A percentile compares a stretch with the other conserved stretches of the same genome.
Conservation (phyloP, 345 rosid species). For the Lenwebbia sp. region DNA sequence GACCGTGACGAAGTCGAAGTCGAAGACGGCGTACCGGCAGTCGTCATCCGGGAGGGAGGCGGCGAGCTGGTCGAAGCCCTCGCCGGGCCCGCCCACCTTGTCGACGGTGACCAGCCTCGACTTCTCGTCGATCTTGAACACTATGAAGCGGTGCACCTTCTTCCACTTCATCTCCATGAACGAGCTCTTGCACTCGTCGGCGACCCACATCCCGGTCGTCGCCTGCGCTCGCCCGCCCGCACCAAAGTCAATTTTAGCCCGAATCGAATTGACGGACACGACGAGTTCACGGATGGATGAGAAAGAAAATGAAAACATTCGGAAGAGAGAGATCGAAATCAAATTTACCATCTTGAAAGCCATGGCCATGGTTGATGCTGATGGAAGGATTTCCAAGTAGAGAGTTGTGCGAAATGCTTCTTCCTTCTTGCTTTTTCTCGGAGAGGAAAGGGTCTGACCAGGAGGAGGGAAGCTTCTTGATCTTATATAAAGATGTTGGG, state of each 20-base stretch:
- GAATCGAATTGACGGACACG: background rate
- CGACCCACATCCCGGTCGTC: slow-evolving; percentile 85
- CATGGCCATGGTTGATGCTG: slow-evolving; percentile 72
- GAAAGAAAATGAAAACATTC: background rate
- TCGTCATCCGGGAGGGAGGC: slow-evolving; percentile 76
- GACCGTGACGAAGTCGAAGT: slow-evolving; percentile 86
- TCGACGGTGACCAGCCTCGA: slow-evolving; percentile 77
- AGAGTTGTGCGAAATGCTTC: background rate
- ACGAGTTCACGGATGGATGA: background rate
- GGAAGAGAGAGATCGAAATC: background rate
- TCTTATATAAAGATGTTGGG: slow-evolving; percentile 30
- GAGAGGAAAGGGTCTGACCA: background rate
- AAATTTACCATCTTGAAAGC: slow-evolving; percentile 87
- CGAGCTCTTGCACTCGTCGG: slow-evolving; percentile 80
- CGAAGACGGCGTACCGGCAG: slow-evolving; percentile 88
- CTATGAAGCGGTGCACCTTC: slow-evolving; percentile 72
- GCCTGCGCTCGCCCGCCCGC: slow-evolving; percentile 27
- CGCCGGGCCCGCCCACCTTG: slow-evolving; percentile 83
- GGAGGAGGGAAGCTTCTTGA: background rate
- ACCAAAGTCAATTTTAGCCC: background rate
- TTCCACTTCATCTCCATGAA: slow-evolving; percentile 98
- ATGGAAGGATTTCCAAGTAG: background rate
- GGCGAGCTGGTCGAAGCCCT: slow-evolving; percentile 64
- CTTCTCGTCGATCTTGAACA: slow-evolving; percentile 92
- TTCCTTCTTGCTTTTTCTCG: background rate